phyloP scores from a whole-genome alignment of 129 eudicot genomes.

The Lactuca saligna region DNA sequence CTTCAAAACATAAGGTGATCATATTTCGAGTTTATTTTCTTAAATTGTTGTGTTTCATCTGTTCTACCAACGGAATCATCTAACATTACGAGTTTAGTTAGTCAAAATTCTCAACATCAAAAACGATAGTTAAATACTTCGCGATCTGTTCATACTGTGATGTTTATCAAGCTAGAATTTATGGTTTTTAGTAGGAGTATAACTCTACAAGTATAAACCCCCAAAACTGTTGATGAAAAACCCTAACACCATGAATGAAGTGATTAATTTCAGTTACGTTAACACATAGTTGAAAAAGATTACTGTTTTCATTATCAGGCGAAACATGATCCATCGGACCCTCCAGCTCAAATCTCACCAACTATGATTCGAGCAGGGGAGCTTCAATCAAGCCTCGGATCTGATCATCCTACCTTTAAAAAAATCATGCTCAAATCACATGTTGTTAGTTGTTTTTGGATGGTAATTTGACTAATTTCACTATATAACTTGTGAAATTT shows the following conservation, averaged over 20 bases:
- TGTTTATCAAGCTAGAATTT: neutral
- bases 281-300: neutral
- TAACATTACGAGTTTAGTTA: neutral
- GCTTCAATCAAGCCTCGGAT: conserved; percentile 48
- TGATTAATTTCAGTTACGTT: neutral
- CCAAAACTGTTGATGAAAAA: neutral
- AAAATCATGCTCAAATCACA: conserved; percentile 61
- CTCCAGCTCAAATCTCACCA: conserved; percentile 36
- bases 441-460: conserved; percentile 66
- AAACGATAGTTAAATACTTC: neutral
- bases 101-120: neutral
- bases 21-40: neutral
- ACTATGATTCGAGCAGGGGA: conserved; percentile 61
- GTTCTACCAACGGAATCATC: neutral
- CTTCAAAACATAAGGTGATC: conserved; percentile 39
- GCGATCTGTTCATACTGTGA: too few species aligned
- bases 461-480: conserved; percentile 44
- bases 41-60: neutral
- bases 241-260: neutral
- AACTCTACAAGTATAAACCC: neutral
- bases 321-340: conserved; percentile 20
- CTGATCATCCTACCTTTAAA: conserved; percentile 50
- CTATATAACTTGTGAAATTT: neutral
- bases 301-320: conserved; percentile 36
- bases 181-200: neutral